phyloP scores from a whole-genome alignment of 805 yeast species.

The Candida oleophila region DNA sequence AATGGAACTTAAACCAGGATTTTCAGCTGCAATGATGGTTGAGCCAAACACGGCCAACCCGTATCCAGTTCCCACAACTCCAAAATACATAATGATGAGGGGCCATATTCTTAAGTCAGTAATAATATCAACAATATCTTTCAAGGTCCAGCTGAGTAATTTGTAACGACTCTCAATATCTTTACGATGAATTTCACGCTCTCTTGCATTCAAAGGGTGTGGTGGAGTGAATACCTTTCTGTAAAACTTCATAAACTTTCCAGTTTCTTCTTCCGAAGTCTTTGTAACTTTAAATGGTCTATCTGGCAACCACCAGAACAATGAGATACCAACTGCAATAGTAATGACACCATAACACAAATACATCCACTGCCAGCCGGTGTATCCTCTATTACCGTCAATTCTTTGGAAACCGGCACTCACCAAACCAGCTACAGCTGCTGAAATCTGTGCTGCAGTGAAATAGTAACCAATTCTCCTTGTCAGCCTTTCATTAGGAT shows the following conservation, averaged over 20 bases:
- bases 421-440: constrained; percentile 85
- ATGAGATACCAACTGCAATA: constrained; percentile 56
- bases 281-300: constrained; percentile 46
- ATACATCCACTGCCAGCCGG: constrained; percentile 89
- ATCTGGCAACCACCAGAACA: constrained; percentile 86
- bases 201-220: constrained; percentile 54
- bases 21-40: constrained; percentile 64
- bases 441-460: constrained; percentile 89
- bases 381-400: constrained; percentile 65
- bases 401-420: constrained; percentile 86
- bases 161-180: constrained; percentile 59
- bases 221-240: constrained; percentile 26
- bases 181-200: constrained; percentile 51
- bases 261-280: constrained; percentile 10
- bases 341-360: constrained; percentile 74
- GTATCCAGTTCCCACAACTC: constrained; percentile 88
- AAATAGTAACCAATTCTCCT: constrained; percentile 83
- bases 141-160: constrained; percentile 53
- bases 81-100: constrained; percentile 81
- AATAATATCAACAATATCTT: constrained; percentile 54
- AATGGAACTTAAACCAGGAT: constrained; percentile 63
- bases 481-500: constrained; percentile 75
- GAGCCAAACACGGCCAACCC: constrained; percentile 86
- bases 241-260: constrained; percentile 19
- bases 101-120: constrained; percentile 77